Evolutionary conservation across 345 rosid species (phyloP).

Genomic region (Pugionium dolabratum): DNA sequence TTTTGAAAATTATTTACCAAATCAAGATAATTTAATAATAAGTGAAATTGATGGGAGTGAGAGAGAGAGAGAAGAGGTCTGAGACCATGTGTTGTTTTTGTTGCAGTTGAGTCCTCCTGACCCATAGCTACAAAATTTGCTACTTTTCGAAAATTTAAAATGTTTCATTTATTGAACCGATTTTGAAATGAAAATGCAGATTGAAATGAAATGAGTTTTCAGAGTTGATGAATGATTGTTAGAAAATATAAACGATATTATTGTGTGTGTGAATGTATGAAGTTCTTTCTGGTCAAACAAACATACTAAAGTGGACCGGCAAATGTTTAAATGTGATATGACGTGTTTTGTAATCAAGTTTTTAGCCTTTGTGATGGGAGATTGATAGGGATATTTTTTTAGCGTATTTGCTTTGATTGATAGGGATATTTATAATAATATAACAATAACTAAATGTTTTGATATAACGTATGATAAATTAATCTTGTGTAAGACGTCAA

Average conservation of each 20-base stretch:
- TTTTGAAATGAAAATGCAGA: no score
- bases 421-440: no score
- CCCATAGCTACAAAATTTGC: slow-evolving; percentile 41
- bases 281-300: slow-evolving; percentile 30
- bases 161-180: no score
- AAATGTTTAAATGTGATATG: slow-evolving; percentile 35
- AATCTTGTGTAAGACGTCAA: no score
- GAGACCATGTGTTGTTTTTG: slow-evolving; percentile 46
- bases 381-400: slow-evolving; percentile 18
- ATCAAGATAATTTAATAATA: slow-evolving; percentile 36
- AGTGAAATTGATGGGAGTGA: slow-evolving; percentile 39
- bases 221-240: neutral
- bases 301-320: slow-evolving; percentile 38
- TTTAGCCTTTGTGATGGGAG: slow-evolving; percentile 27
- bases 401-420: no score
- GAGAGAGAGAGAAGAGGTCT: slow-evolving; percentile 28
- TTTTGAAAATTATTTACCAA: slow-evolving; percentile 22
- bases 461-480: no score
- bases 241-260: neutral
- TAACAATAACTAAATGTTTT: no score
- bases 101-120: slow-evolving; percentile 36
- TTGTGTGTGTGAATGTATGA: neutral
- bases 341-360: slow-evolving; percentile 36
- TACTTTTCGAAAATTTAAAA: neutral
- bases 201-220: slow-evolving; percentile 20